Evolutionary conservation across 208 protist species (phyloP).

Genomic region (Acanthamoeba triangularis): DNA sequence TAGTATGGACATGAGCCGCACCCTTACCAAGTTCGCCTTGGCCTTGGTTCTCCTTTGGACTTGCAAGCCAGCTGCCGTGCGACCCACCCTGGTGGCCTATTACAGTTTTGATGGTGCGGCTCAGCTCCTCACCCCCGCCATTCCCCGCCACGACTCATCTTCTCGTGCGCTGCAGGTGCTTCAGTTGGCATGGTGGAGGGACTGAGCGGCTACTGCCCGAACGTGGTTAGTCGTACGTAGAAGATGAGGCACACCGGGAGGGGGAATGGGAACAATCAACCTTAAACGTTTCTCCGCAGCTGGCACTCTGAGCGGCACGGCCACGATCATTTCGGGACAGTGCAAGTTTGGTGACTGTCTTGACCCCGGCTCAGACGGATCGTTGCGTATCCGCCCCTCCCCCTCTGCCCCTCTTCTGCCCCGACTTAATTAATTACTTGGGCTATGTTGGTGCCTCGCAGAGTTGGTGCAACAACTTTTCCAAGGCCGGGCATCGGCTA

Average conservation of each 20-base stretch:
- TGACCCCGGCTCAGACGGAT: not conserved
- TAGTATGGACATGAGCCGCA: no score
- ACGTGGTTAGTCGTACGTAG: not conserved
- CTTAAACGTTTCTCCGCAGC: no score
- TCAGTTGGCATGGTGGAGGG: not conserved
- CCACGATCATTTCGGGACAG: no score
- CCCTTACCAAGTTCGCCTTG: no score
- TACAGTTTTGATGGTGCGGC: not conserved
- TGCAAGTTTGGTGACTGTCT: not conserved
- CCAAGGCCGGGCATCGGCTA: not conserved
- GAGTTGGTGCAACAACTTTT: not conserved
- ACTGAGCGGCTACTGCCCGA: not conserved
- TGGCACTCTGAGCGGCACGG: no score
- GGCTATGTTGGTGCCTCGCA: not conserved
- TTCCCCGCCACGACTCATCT: not conserved
- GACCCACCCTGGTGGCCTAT: not conserved
- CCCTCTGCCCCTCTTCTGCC: not conserved
- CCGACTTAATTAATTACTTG: not conserved
- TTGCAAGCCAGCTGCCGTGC: not conserved
- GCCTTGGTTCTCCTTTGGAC: no score
- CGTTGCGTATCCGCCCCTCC: not conserved
- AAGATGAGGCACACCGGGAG: not conserved
- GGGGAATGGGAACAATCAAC: not conserved
- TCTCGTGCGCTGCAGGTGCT: not conserved
- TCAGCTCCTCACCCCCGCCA: not conserved